Percentiles rank a stretch among this genome's conserved stretches.
These are phyloP conservation scores for Metarhizium brunneum DNA, from an alignment of 2,329 filamentous ascomycete genomes.

Conservation along the genomic window DNA sequence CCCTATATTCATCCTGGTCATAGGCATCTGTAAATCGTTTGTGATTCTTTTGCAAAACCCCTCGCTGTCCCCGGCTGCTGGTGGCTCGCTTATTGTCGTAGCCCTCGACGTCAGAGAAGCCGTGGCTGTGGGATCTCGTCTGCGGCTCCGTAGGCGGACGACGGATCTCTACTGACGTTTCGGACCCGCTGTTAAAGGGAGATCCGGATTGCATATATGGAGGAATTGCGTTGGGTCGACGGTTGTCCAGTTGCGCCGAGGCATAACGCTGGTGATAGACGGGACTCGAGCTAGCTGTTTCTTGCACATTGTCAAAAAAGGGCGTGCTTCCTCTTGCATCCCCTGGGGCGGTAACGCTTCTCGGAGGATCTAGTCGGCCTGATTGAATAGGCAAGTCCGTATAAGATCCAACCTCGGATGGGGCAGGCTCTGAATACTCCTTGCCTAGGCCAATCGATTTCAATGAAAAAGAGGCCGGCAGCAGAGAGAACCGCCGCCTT, in stretches of 20 bases:
- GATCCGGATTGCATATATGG: slow-evolving; percentile 35
- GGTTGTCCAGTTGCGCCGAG: slow-evolving; percentile 28
- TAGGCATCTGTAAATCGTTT: slow-evolving; percentile 87
- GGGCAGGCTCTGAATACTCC: slow-evolving; percentile 30
- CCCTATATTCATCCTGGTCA: slow-evolving; percentile 58
- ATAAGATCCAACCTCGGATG: slow-evolving; percentile 40
- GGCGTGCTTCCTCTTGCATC: slow-evolving; percentile 26
- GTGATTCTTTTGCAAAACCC: slow-evolving; percentile 72
- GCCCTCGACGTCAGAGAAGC: slow-evolving; percentile 32
- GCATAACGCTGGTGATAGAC: slow-evolving; percentile 32
- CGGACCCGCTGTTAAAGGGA: slow-evolving; percentile 41
- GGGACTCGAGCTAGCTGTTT: slow-evolving; percentile 23
- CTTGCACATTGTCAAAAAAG: slow-evolving; percentile 30
- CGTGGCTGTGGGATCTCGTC: slow-evolving; percentile 34
- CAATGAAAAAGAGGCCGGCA: slow-evolving; percentile 55
- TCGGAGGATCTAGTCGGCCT: slow-evolving; percentile 17
- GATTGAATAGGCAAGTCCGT: slow-evolving; percentile 45
- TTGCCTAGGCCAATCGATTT: slow-evolving; percentile 54
- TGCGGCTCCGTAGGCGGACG: slow-evolving; percentile 29
- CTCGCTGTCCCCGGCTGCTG: slow-evolving; percentile 31
- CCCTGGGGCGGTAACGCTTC: slow-evolving; percentile 25
- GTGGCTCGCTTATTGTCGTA: slow-evolving; percentile 30
- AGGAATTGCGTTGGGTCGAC: slow-evolving; percentile 34
- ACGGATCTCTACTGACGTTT: slow-evolving; percentile 42
- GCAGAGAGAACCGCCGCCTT: slow-evolving; percentile 61